These are phyloP conservation scores for Hirsutella rhossiliensis DNA, from an alignment of 2,329 filamentous ascomycete species.

Conservation along the genomic window DNA sequence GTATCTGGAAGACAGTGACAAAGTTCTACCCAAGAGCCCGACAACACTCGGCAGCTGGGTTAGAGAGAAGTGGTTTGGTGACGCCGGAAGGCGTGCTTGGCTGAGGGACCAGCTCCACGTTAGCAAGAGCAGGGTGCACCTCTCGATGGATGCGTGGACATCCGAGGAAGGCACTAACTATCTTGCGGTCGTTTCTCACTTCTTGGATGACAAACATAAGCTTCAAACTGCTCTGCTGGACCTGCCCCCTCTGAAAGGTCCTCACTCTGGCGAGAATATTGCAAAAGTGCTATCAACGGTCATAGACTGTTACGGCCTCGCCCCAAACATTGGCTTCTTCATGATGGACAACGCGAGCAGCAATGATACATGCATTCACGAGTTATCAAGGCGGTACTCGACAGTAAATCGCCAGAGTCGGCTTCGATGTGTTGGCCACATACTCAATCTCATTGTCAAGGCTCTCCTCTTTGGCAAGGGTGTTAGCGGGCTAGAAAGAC, in stretches of 20 bases:
- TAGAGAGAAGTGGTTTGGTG: background rate
- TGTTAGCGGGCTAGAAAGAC: background rate
- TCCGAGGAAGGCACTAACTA: background rate
- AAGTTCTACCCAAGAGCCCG: background rate
- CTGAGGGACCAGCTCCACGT: background rate
- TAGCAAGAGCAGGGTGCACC: background rate
- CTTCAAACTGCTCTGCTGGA: background rate
- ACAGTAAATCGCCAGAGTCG: background rate
- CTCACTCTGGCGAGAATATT: background rate
- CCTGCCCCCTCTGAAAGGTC: background rate
- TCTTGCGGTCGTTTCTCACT: background rate
- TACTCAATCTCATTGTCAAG: background rate
- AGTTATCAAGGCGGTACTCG: background rate
- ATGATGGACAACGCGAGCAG: background rate
- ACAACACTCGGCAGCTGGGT: background rate
- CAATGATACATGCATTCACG: background rate
- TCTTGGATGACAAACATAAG: background rate
- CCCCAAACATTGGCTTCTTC: background rate
- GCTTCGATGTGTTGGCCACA: background rate
- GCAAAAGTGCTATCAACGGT: background rate
- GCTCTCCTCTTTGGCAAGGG: background rate
- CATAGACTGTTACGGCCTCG: background rate
- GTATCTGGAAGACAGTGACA: background rate
- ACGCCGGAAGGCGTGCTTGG: background rate
- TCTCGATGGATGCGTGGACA: background rate